Evolutionary conservation across 1,284 basidiomycete genomes (phyloP).

Genomic region (Tausonia pullulans): DNA sequence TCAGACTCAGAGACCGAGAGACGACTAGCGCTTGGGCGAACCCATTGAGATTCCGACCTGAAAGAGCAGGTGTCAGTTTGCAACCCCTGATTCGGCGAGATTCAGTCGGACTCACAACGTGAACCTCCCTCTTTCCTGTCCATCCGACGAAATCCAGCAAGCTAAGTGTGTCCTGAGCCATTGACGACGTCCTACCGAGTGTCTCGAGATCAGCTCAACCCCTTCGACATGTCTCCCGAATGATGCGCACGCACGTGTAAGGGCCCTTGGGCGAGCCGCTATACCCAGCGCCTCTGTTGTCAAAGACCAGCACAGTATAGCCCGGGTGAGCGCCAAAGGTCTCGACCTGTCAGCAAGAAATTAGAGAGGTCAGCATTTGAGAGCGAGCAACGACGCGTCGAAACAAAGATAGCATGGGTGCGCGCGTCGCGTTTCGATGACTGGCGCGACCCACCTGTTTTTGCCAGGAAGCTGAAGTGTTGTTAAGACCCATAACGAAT

Average conservation of each 20-base stretch:
- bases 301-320: conserved; percentile 63
- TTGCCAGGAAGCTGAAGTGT: conserved; percentile 50
- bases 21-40: not conserved
- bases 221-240: too few relatives aligned
- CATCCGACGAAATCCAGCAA: conserved; percentile 8
- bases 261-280: conserved; percentile 60
- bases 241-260: conserved; percentile 41
- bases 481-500: conserved; percentile 61
- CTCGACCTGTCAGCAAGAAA: conserved; percentile 26
- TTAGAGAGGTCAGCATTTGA: too few relatives aligned
- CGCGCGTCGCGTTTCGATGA: too few relatives aligned
- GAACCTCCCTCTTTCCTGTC: conserved; percentile 4
- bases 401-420: too few relatives aligned
- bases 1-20: not conserved
- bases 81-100: not conserved
- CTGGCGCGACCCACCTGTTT: not conserved
- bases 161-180: conserved; percentile 10
- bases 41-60: conserved; percentile 14
- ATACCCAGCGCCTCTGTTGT: conserved; percentile 78
- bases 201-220: too few relatives aligned
- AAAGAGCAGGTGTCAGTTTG: not conserved
- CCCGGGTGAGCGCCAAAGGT: conserved; percentile 39
- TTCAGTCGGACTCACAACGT: not conserved
- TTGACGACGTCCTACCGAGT: not conserved
- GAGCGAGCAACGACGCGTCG: too few relatives aligned